A percentile compares a stretch with the other conserved stretches of the same genome.
Evolutionary conservation across 2,329 filamentous ascomycete genomes (phyloP).

Genomic region (Penicillium sp.): DNA sequence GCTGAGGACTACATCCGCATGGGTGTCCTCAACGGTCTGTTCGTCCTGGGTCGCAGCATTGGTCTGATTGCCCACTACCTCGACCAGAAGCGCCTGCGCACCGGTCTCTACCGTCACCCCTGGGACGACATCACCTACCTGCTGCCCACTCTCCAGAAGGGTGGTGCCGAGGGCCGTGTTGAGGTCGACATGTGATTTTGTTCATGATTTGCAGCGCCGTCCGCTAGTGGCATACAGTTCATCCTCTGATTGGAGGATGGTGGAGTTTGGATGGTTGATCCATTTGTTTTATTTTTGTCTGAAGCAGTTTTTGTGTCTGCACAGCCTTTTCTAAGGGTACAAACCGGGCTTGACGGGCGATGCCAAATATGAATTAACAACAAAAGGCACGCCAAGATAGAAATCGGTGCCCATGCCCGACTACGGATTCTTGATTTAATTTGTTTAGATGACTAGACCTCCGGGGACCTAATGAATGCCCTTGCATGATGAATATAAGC

Average conservation of each 20-base stretch:
- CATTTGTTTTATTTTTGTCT: slow-evolving; percentile 23
- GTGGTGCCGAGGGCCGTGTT: slow-evolving; percentile 79
- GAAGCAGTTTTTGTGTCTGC: slow-evolving; percentile 20
- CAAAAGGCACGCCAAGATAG: slow-evolving; percentile 6
- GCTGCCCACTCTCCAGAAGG: slow-evolving; percentile 73
- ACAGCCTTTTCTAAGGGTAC: slow-evolving; percentile 26
- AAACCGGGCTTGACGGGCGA: slow-evolving; percentile 32
- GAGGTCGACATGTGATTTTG: slow-evolving; percentile 72
- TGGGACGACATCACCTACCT: slow-evolving; percentile 99
- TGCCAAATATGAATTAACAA: slow-evolving; percentile 4
- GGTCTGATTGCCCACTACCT: slow-evolving; percentile 99
- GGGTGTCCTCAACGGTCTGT: slow-evolving; percentile 99
- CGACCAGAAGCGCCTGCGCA: slow-evolving; percentile 98
- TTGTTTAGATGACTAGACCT: slow-evolving; percentile 31
- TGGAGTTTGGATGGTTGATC: slow-evolving; percentile 40
- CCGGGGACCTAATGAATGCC: slow-evolving; percentile 28
- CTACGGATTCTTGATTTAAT: slow-evolving; percentile 28
- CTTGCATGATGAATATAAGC: slow-evolving; percentile 22
- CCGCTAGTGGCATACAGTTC: slow-evolving; percentile 36
- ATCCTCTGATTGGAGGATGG: slow-evolving; percentile 29
- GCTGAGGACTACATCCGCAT: slow-evolving; percentile 98
- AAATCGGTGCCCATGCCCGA: slow-evolving; percentile 23
- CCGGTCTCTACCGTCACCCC: slow-evolving; percentile 97
- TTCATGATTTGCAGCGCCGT: slow-evolving; percentile 31
- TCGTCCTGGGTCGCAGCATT: slow-evolving; percentile 94